Evolutionary conservation across 805 yeast genomes (phyloP).

Genomic region (Sugiyamaella lignohabitans): DNA sequence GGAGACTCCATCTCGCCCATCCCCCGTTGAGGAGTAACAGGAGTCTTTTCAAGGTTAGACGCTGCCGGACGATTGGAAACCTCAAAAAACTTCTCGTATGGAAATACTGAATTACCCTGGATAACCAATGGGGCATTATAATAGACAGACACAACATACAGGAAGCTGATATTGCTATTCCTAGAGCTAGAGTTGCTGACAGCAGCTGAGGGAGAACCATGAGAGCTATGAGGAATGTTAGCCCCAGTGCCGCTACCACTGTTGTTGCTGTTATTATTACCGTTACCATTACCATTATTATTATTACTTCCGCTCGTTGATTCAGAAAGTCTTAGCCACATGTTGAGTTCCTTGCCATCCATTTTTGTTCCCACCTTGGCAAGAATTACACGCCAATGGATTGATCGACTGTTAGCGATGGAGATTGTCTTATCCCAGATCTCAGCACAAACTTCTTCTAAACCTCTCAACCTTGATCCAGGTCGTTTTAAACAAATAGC

Average conservation of each 20-base stretch:
- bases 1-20: constrained; percentile 26
- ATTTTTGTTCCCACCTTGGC: constrained; percentile 31
- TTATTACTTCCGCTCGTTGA: neutral
- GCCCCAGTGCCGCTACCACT: neutral
- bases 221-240: too few species aligned
- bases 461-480: constrained; percentile 18
- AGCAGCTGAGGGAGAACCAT: neutral
- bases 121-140: constrained; percentile 15
- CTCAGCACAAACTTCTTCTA: constrained; percentile 28
- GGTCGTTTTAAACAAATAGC: constrained; percentile 35
- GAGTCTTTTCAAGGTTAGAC: constrained; percentile 9
- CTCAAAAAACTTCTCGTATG: constrained; percentile 10
- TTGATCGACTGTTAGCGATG: constrained; percentile 19
- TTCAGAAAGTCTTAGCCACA: constrained; percentile 26
- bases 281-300: neutral
- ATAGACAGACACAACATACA: constrained; percentile 14
- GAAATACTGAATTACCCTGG: constrained; percentile 14
- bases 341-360: constrained; percentile 28
- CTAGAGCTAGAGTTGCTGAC: neutral
- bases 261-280: neutral
- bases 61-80: neutral
- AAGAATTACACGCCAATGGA: constrained; percentile 32
- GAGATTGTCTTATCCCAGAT: constrained; percentile 31
- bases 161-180: constrained; percentile 5
- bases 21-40: constrained; percentile 22